Conservation (phyloP, 352 stramenopile genomes). For the Phytophthora rubi region DNA sequence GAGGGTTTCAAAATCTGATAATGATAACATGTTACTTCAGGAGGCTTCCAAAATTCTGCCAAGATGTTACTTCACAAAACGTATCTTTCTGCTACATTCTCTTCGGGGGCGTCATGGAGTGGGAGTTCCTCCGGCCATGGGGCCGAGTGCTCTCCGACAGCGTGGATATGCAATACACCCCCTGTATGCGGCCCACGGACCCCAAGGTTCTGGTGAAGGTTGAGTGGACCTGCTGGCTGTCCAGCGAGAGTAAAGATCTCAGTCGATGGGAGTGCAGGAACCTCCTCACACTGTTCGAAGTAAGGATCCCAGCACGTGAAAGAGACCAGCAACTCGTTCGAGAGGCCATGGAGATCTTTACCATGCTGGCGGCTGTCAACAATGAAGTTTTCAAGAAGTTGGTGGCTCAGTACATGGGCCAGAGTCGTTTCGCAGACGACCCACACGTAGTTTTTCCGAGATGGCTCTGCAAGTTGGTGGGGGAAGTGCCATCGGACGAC, state of each 20-base stretch:
- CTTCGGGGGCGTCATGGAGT: neutral
- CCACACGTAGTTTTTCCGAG: conserved; percentile 1
- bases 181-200: neutral
- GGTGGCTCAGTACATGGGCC: neutral
- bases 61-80: too few species aligned
- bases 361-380: conserved; percentile 6
- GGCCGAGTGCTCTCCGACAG: conserved; percentile 3
- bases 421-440: neutral
- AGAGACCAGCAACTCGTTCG: conserved; percentile 3
- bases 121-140: conserved; percentile 5
- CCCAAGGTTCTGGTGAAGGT: neutral
- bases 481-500: too few species aligned
- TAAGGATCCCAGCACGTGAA: conserved; percentile 3
- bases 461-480: neutral
- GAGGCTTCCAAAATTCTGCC: too few species aligned
- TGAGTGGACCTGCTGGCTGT: neutral
- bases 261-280: neutral
- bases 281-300: neutral
- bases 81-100: too few species aligned
- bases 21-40: too few species aligned
- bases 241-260: neutral
- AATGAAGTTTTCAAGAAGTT: conserved; percentile 1
- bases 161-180: neutral
- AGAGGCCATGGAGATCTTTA: conserved; percentile 18
- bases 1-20: too few species aligned